These are phyloP conservation scores for Solanum hybrid DNA, from an alignment of 305 asterid genomes.

Conservation along the genomic window DNA sequence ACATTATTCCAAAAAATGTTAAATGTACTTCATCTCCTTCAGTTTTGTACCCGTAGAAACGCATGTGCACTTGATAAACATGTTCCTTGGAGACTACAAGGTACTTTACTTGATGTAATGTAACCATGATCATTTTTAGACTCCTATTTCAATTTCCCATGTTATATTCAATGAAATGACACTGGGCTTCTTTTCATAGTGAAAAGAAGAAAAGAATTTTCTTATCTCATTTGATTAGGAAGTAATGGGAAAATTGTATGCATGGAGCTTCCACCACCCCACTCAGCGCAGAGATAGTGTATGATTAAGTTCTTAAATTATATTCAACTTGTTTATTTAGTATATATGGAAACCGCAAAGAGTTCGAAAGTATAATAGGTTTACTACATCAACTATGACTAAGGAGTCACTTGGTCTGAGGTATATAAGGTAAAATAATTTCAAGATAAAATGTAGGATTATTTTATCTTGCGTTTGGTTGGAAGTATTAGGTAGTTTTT, in stretches of 20 bases:
- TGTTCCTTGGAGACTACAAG: neutral
- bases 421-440: neutral
- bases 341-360: neutral
- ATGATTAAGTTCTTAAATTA: neutral
- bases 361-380: neutral
- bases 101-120: neutral
- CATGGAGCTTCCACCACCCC: neutral
- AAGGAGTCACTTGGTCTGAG: neutral
- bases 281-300: neutral
- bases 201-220: neutral
- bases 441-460: neutral
- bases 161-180: neutral
- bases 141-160: neutral
- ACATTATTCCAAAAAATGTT: neutral
- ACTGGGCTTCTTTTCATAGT: neutral
- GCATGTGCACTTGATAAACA: neutral
- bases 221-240: neutral
- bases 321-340: neutral
- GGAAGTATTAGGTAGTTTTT: neutral
- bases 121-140: neutral
- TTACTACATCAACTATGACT: neutral
- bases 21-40: neutral
- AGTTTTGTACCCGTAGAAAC: neutral
- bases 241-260: neutral
- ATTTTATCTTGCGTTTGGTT: neutral